These are phyloP conservation scores for Neoascochyta sp. DNA, from an alignment of 2,329 filamentous ascomycete genomes.

Conservation along the genomic window DNA sequence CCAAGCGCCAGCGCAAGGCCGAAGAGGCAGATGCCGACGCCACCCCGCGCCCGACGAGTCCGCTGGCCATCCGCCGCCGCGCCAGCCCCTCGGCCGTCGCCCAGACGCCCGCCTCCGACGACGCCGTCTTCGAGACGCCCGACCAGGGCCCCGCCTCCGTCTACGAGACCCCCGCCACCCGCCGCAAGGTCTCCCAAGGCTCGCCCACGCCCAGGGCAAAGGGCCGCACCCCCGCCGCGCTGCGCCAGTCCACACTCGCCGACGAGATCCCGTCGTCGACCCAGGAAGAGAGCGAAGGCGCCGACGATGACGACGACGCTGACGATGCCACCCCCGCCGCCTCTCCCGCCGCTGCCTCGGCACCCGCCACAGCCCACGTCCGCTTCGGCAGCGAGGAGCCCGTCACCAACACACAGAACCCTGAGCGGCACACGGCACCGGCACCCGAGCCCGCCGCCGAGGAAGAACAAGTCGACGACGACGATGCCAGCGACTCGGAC, in stretches of 20 bases:
- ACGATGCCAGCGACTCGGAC: constrained; percentile 33
- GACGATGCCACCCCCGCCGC: constrained; percentile 29
- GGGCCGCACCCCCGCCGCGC: constrained; percentile 9
- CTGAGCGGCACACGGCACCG: constrained; percentile 10
- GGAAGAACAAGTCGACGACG: constrained; percentile 14
- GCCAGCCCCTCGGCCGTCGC: constrained; percentile 24
- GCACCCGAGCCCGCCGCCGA: constrained; percentile 2
- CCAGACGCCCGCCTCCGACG: constrained; percentile 10
- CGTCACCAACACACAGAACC: constrained; percentile 11
- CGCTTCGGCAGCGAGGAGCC: constrained; percentile 39
- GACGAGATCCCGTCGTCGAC: constrained; percentile 14
- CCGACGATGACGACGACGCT: constrained; percentile 17
- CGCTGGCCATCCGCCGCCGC: constrained; percentile 18
- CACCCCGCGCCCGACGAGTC: constrained; percentile 8
- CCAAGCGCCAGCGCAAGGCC: constrained; percentile 26
- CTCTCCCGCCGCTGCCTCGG: constrained; percentile 13
- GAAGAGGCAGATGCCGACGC: constrained; percentile 13
- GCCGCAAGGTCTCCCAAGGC: constrained; percentile 13
- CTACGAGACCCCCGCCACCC: constrained; percentile 25
- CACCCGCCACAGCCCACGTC: constrained; percentile 21
- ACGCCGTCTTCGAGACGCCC: constrained; percentile 21
- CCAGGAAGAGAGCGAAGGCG: constrained; percentile 1
- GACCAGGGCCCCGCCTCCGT: constrained; percentile 15
- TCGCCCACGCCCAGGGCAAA: constrained; percentile 24
- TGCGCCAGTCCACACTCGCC: constrained; percentile 14